phyloP scores from a whole-genome alignment of 371 early-diverging fungal species.

The Zychaea mexicana region DNA sequence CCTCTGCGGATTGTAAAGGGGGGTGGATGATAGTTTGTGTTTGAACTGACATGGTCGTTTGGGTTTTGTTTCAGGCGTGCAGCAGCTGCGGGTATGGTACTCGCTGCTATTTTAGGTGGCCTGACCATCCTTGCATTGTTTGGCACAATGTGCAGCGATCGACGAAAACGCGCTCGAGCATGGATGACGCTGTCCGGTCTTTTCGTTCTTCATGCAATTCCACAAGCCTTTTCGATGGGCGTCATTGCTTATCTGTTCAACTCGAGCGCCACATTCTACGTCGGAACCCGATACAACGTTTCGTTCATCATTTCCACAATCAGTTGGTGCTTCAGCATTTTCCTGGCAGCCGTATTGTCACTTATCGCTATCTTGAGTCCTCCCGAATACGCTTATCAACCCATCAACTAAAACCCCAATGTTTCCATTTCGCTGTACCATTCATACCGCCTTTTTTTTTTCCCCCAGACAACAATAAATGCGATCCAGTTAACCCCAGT shows the following conservation, averaged over 20 bases:
- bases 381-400: constrained; percentile 46
- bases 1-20: not conserved
- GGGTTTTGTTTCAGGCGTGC: constrained; percentile 35
- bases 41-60: too few relatives aligned
- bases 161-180: constrained; percentile 40
- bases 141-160: constrained; percentile 29
- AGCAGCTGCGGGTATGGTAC: constrained; percentile 45
- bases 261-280: constrained; percentile 43
- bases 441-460: too few relatives aligned
- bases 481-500: too few relatives aligned
- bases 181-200: constrained; percentile 41
- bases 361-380: constrained; percentile 41
- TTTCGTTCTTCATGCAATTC: constrained; percentile 21
- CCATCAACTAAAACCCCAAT: constrained; percentile 19
- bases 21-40: not conserved
- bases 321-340: constrained; percentile 43
- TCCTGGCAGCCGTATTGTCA: constrained; percentile 36
- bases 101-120: constrained; percentile 42
- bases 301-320: constrained; percentile 48
- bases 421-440: too few relatives aligned
- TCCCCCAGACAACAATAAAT: too few relatives aligned
- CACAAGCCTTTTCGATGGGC: constrained; percentile 50
- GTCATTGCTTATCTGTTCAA: constrained; percentile 48
- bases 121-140: constrained; percentile 28
- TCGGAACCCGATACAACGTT: constrained; percentile 48